Evolutionary conservation across 2,329 filamentous ascomycete genomes (phyloP), one percentile per base, ranked within the genome.

Genomic region (Diaporthe citrichinensis): DNA sequence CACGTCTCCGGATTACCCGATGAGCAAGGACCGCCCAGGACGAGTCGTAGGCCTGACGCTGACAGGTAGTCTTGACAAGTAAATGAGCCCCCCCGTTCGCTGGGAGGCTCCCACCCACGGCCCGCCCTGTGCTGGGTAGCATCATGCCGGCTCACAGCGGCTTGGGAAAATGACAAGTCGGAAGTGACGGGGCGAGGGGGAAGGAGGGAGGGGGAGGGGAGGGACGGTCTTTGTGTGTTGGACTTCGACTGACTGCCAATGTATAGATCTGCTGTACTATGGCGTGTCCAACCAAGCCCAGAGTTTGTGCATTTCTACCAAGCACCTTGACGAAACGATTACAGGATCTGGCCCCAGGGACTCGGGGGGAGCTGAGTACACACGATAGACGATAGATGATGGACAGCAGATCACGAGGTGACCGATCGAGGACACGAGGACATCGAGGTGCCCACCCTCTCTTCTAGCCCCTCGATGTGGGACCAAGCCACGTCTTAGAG

Each of bases 131-230:
- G 8, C 23, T 68, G 62, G 46, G 62, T 68, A 53, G 62, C 62
- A 68, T 53, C 65, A 39, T 46, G 46, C 46, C 46, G 65, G 65
- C 46, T 68, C 46, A 39, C 46, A 53, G 65, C 65, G 31, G 12
- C 44, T 68, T 46, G 65, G 31, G 65, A 53, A 68, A 17, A 36
- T 68, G 65, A 68, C 65, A 39, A 41, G 65, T 68, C 65, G 65
- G 31, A 68, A 68, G n/a, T 68, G 65, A 68, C 31, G 31, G 46
- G 31, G 12, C 28, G n/a, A 51, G 44, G 31, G 28, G 28, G 7
- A 57, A 36, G 55, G 28, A 57, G 14, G 36, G 34, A n/a, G 57
- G 31, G 55, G 31, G 53, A 57, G 28, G 23, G 28, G 53, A 20
- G 31, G 39, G 4, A 34, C 28, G 46, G 34, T 39, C 34, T 55